Evolutionary conservation across 2,329 filamentous ascomycete genomes (phyloP).

Genomic region (Paraphaeosphaeria minitans): DNA sequence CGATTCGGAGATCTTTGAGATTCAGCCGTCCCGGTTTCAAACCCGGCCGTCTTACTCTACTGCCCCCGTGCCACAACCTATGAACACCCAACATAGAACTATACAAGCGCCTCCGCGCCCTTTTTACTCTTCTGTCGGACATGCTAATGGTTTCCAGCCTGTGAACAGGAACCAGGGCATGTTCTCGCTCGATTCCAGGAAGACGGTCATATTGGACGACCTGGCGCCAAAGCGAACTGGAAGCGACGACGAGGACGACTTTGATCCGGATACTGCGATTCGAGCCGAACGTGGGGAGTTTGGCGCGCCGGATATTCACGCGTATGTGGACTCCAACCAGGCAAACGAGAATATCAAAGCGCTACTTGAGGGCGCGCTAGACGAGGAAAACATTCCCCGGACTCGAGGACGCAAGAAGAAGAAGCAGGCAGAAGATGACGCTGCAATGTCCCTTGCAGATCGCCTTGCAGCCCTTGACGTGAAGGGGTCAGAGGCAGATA

Average conservation of each 20-base stretch:
- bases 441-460: conserved; percentile 48
- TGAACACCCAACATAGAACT: conserved; percentile 50
- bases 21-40: conserved; percentile 42
- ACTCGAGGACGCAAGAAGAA: conserved; percentile 54
- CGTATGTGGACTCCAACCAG: conserved; percentile 72
- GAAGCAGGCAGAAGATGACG: conserved; percentile 41
- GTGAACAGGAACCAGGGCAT: conserved; percentile 37
- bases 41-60: conserved; percentile 34
- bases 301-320: conserved; percentile 59
- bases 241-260: conserved; percentile 51
- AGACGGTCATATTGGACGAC: conserved; percentile 47
- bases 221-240: conserved; percentile 46
- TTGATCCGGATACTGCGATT: conserved; percentile 55
- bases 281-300: conserved; percentile 55
- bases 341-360: conserved; percentile 80
- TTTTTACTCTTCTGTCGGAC: conserved; percentile 58
- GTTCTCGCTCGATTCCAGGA: conserved; percentile 37
- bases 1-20: conserved; percentile 42
- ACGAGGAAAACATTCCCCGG: conserved; percentile 64
- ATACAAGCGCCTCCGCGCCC: conserved; percentile 59
- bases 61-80: conserved; percentile 56
- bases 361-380: conserved; percentile 79
- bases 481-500: conserved; percentile 46
- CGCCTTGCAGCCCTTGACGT: conserved; percentile 53
- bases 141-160: conserved; percentile 49